Evolutionary conservation across 2,329 filamentous ascomycete genomes (phyloP), one percentile per base, ranked within the genome.

Genomic region (Fusarium setosum): DNA sequence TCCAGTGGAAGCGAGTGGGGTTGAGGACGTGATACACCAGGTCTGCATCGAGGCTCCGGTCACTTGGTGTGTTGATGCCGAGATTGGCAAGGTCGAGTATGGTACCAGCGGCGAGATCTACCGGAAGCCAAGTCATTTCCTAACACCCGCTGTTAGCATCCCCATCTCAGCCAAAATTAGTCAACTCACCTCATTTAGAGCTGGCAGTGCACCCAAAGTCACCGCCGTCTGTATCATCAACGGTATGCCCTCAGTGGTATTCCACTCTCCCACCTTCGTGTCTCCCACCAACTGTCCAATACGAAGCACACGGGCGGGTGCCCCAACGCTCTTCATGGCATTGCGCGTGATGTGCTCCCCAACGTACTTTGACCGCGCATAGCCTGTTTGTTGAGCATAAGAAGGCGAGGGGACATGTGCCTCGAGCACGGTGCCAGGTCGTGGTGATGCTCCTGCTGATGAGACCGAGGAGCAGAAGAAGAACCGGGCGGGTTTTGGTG

Each of bases 241-340:
- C 1, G 86, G 82, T 17, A 86, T 82, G 4, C 82, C 84, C 67
- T 86, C 84, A 0, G 78, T 82, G 1, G 73, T 73, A 65, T 84
- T 86, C 85, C 84, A 87, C 11, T 82, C 71, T 7, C 83, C 85
- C 29, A 79, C 68, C 10, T 74, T 58, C 0, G 77, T 82, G 66
- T 86, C 83, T 1, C 79, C 84, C 10, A 82, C 76, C 41, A 87
- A 78, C 67, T 86, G 84, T 1, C 84, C 84, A 4, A 85, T 73
- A 3, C 84, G 76, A 10, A 84, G 66, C 3, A 84, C 80, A 5
- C 77, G 74, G 3, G 71, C 57, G 0, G 52, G 11, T 0, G 70
- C 64, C 18, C 67, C 65, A 0, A 72, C 70, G 11, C 31, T 24
- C 23, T 64, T 68, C 5, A 74, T 75, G 0, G 80, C 81, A 11